Percentiles rank a stretch among this genome's conserved stretches.
Evolutionary conservation across 208 protist species (phyloP).

Genomic region (Balamuthia mandrillaris): DNA sequence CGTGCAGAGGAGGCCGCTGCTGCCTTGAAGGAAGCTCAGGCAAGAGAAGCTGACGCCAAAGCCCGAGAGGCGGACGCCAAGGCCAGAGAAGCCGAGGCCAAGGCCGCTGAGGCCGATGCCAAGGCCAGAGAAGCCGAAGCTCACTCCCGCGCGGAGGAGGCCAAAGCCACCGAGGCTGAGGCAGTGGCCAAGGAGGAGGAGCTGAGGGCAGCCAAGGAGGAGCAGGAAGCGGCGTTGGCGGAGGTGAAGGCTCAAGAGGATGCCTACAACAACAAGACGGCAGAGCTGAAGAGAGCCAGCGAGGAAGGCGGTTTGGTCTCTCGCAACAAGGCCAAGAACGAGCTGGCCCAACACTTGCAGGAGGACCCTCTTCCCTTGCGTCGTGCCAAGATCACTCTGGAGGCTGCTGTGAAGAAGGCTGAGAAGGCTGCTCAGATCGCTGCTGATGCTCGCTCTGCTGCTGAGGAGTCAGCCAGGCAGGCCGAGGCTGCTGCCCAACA

Average conservation of each 20-base stretch:
- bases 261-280: constrained; percentile 36
- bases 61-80: too few relatives aligned
- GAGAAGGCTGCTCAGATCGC: constrained; percentile 47
- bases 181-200: too few relatives aligned
- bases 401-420: constrained; percentile 42
- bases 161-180: too few relatives aligned
- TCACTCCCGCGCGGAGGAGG: too few relatives aligned
- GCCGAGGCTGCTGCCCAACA: neutral
- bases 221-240: too few relatives aligned
- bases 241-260: constrained; percentile 32
- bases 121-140: too few relatives aligned
- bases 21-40: too few relatives aligned
- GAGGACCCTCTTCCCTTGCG: constrained; percentile 42
- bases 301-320: constrained; percentile 47
- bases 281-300: constrained; percentile 36
- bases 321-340: constrained; percentile 46
- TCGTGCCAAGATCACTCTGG: constrained; percentile 48
- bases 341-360: constrained; percentile 46
- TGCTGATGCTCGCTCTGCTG: neutral
- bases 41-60: too few relatives aligned
- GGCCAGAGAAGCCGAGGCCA: constrained; percentile 11
- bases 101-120: too few relatives aligned
- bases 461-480: neutral
- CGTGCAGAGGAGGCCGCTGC: neutral
- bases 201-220: too few relatives aligned